A percentile compares a stretch with the other conserved stretches of the same genome.
phyloP scores from a whole-genome alignment of 495 filamentous ascomycete species.

The Penicillium atrosanguineum region DNA sequence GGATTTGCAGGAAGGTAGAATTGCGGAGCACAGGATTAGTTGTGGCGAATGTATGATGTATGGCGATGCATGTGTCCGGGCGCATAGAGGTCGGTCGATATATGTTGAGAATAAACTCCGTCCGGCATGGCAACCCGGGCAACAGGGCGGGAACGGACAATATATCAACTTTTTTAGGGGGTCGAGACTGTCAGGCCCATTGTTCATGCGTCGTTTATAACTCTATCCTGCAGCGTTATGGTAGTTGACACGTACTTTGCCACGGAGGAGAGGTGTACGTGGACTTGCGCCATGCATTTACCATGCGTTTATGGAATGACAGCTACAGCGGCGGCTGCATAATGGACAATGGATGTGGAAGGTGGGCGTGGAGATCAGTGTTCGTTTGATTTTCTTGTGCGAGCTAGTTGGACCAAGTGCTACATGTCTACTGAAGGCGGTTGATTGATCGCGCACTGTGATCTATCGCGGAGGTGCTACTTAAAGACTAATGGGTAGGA shows the following conservation, averaged over 20 bases:
- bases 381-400: background rate
- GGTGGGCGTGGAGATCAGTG: background rate
- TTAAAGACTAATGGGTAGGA: background rate
- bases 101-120: background rate
- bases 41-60: background rate
- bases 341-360: background rate
- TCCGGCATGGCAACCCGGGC: background rate
- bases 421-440: background rate
- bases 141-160: background rate
- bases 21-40: background rate
- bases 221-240: conserved; percentile 7
- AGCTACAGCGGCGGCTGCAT: conserved; percentile 3
- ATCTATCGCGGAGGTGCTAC: conserved; percentile 2
- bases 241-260: conserved; percentile 3
- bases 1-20: background rate
- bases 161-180: background rate
- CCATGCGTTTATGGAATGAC: conserved; percentile 1
- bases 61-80: too few species aligned
- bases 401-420: background rate
- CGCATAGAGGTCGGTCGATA: background rate
- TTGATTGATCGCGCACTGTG: background rate
- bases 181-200: background rate
- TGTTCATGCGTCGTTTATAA: background rate
- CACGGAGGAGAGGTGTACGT: conserved; percentile 2
- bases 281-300: conserved; percentile 1